A percentile compares a stretch with the other conserved stretches of the same genome.
These are phyloP conservation scores for Aspergillus conjunctus DNA, from an alignment of 495 filamentous ascomycete species.

Conservation along the genomic window DNA sequence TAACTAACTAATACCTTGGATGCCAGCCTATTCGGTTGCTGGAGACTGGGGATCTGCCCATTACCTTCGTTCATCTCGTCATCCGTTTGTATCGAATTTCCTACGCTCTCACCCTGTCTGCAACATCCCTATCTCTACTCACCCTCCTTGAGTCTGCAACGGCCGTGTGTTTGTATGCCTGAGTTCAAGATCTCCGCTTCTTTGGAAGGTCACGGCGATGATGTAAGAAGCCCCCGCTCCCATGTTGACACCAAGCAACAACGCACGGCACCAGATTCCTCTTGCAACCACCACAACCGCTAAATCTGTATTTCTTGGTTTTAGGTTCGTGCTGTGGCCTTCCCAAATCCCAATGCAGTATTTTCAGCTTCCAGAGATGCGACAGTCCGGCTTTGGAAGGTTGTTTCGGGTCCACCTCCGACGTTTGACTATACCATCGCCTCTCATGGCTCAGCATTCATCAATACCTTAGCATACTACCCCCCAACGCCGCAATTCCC, in stretches of 20 bases:
- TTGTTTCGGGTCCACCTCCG: constrained; percentile 63
- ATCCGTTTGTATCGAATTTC: background rate
- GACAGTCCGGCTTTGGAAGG: constrained; percentile 86
- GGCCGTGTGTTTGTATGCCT: constrained; percentile 47
- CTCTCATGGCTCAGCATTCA: constrained; percentile 74
- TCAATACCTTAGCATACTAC: constrained; percentile 81
- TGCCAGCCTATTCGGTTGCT: constrained; percentile 3
- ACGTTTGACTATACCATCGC: constrained; percentile 74
- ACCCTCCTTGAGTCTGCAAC: background rate
- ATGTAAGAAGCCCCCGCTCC: constrained; percentile 59
- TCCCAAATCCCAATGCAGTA: constrained; percentile 70
- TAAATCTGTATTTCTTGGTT: constrained; percentile 10
- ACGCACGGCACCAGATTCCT: constrained; percentile 16
- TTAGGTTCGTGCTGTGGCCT: constrained; percentile 87
- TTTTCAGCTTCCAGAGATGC: constrained; percentile 88
- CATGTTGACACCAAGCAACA: constrained; percentile 18
- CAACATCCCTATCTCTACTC: background rate
- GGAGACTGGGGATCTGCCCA: constrained; percentile 2
- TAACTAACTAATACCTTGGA: constrained; percentile 11
- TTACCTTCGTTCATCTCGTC: constrained; percentile 6
- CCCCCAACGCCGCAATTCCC: constrained; percentile 69
- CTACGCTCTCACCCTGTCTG: background rate
- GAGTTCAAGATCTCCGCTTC: constrained; percentile 83
- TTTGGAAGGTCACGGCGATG: constrained; percentile 76
- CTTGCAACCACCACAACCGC: constrained; percentile 18